A percentile compares a stretch with the other conserved stretches of the same genome.
These are phyloP conservation scores for Lecanoromycetidae sp. DNA, from an alignment of 2,329 filamentous ascomycete genomes.

Conservation along the genomic window DNA sequence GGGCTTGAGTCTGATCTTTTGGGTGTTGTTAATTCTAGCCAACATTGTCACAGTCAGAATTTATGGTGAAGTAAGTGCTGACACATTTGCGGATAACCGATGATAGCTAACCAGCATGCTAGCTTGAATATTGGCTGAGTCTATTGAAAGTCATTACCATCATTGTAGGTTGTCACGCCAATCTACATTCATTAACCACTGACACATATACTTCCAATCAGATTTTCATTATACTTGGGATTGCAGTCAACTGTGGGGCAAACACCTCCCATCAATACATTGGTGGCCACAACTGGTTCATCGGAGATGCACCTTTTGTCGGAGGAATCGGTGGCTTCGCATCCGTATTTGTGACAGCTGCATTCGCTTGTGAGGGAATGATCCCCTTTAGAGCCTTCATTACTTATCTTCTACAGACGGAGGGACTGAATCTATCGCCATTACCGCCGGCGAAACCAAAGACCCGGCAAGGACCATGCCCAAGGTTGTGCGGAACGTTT, in stretches of 20 bases:
- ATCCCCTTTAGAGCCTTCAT: not conserved
- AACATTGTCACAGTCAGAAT: constrained; percentile 43
- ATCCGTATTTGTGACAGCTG: constrained; percentile 51
- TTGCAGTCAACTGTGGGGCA: constrained; percentile 47
- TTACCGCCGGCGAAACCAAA: constrained; percentile 54
- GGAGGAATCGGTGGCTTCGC: constrained; percentile 54
- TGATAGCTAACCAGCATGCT: constrained; percentile 1
- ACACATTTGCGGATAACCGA: not conserved
- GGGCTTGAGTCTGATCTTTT: constrained; percentile 51
- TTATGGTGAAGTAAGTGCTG: constrained; percentile 39
- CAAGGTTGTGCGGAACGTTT: constrained; percentile 52
- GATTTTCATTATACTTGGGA: constrained; percentile 53
- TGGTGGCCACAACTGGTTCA: constrained; percentile 46
- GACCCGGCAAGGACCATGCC: constrained; percentile 50
- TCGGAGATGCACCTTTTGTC: constrained; percentile 51
- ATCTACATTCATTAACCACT: not conserved
- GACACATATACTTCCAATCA: constrained; percentile 17
- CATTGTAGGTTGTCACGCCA: constrained; percentile 25
- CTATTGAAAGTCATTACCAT: constrained; percentile 44
- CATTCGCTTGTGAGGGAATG: constrained; percentile 44
- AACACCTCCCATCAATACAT: constrained; percentile 45
- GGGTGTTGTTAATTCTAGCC: constrained; percentile 41
- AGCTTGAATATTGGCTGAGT: constrained; percentile 46
- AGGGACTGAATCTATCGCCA: constrained; percentile 53
- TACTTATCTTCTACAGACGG: constrained; percentile 29